Evolutionary conservation across 2,329 filamentous ascomycete genomes (phyloP), one percentile per base, ranked within the genome.

Genomic region (Celoporthe dispersa): DNA sequence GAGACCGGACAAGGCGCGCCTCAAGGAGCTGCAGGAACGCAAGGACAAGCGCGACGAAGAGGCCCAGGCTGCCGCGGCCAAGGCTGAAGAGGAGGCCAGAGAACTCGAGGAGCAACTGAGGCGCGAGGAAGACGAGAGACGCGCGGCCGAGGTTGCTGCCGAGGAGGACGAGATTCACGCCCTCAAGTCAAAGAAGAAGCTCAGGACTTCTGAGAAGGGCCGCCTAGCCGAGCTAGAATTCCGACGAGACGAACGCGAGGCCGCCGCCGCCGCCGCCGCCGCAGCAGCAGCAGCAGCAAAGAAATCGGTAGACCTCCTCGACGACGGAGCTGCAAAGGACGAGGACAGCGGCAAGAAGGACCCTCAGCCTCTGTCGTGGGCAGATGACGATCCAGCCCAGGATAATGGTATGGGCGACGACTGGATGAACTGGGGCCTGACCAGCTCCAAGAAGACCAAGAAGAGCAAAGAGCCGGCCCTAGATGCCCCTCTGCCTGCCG

Each of bases 371-470:
- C 51, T 68, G 28, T 70, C 68, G 22, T 72, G 70, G 70, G 70
- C 70, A 11, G 68, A 70, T 31, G 70, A 70, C 22, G 70, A 71
- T 37, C 64, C 67, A 35, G 33, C 67, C 28, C 19, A 62, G 8
- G 59, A 65, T 3, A 61, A 68, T 12, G 68, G 57, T 0, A 55
- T 25, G n/a, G 66, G 51, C 25, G 68, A 72, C 25, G 70, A 72
- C 68, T 70, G 70, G 70, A 64, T 70, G 70, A 39, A 66, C 33
- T 72, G 70, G 70, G 66, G 71, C n/a, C 72, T 74, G 69, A 66
- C 70, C 69, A 78, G 77, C 67, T 75, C 75, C 8, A 82, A 83
- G 65, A 84, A 85, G 75, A 82, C 81, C 72, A 80, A 81, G 63
- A 80, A 79, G 67, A 72, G 73, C 74, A 62, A 76, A 7, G 63